Evolutionary conservation across 2,329 filamentous ascomycete species (phyloP).

Genomic region (Gaeumannomyces tritici): DNA sequence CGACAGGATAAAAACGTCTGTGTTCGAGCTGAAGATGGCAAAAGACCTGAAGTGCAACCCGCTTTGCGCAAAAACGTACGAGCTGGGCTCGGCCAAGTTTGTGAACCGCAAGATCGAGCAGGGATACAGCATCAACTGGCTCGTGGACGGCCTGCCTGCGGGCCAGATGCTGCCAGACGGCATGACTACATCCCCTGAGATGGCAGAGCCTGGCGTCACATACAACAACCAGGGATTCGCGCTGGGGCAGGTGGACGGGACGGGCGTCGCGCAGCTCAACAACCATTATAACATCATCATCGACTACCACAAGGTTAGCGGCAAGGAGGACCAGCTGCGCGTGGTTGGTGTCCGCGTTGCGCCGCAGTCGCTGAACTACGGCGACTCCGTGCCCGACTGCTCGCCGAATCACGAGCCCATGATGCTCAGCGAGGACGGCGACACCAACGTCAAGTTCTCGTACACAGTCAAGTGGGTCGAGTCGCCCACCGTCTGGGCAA

Average conservation of each 20-base stretch:
- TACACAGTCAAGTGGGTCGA: conserved; percentile 87
- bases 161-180: conserved; percentile 44
- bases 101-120: conserved; percentile 75
- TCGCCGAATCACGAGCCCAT: conserved; percentile 45
- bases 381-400: conserved; percentile 51
- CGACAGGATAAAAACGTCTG: conserved; percentile 91
- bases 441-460: conserved; percentile 68
- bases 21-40: conserved; percentile 80
- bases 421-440: conserved; percentile 49
- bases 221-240: conserved; percentile 92
- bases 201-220: conserved; percentile 60
- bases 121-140: conserved; percentile 89
- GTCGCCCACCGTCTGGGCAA: conserved; percentile 85
- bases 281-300: conserved; percentile 94
- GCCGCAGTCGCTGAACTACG: conserved; percentile 60
- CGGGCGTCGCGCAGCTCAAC: conserved; percentile 50
- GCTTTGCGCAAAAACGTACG: conserved; percentile 60
- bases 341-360: conserved; percentile 90
- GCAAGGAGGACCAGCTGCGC: conserved; percentile 59
- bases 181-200: conserved; percentile 26
- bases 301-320: conserved; percentile 77
- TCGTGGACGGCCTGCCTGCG: conserved; percentile 88
- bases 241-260: conserved; percentile 53
- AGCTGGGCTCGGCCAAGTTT: conserved; percentile 60
- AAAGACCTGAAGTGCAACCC: conserved; percentile 80